Conservation (phyloP, 2,329 filamentous ascomycete genomes). For the Colletotrichum sp. region DNA sequence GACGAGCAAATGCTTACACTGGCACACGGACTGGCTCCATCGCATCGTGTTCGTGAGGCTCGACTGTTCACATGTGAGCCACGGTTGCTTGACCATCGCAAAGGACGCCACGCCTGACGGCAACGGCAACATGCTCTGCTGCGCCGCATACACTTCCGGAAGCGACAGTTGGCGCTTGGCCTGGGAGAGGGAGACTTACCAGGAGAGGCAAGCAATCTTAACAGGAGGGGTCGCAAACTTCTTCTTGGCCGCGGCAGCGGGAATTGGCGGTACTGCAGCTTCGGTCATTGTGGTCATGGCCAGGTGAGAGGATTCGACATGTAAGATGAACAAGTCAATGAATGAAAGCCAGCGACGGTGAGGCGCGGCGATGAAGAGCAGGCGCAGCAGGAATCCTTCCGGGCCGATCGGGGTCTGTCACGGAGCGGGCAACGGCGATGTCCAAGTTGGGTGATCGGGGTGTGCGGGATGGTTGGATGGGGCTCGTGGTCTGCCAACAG, state of each 20-base stretch:
- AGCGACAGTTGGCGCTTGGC: not conserved
- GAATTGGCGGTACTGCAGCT: constrained; percentile 1
- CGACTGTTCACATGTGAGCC: constrained; percentile 34
- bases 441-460: not conserved
- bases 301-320: not conserved
- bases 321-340: not conserved
- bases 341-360: not conserved
- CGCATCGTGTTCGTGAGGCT: constrained; percentile 50
- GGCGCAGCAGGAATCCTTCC: not conserved
- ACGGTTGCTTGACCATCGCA: not conserved
- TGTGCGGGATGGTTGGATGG: not conserved
- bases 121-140: not conserved
- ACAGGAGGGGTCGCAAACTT: constrained; percentile 53
- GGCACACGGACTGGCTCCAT: constrained; percentile 47
- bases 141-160: not conserved
- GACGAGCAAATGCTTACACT: constrained; percentile 37
- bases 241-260: constrained; percentile 29
- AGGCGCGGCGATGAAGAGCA: not conserved
- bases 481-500: not conserved
- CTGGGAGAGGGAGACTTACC: constrained; percentile 37
- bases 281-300: constrained; percentile 24
- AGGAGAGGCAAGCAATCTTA: constrained; percentile 55
- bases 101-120: not conserved
- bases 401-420: constrained; percentile 7
- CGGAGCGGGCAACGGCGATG: constrained; percentile 3